Conservation (phyloP, 2,329 filamentous ascomycete genomes). For the Colletotrichum magnum region DNA sequence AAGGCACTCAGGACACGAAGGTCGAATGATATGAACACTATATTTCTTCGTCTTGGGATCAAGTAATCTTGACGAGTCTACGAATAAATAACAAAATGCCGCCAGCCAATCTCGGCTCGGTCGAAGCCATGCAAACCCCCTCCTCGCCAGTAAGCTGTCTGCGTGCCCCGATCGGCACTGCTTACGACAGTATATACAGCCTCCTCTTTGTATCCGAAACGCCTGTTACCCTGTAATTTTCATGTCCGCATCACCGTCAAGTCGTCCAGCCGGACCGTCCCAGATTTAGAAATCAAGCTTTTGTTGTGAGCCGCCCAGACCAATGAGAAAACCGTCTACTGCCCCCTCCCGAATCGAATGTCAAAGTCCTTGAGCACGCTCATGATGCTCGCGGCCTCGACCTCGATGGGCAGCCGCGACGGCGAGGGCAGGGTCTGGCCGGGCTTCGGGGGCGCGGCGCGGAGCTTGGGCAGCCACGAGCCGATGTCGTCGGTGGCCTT, state of each 20-base stretch:
- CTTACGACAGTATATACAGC: neutral
- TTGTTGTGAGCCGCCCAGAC: neutral
- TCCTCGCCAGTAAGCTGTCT: neutral
- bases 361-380: conserved; percentile 87
- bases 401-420: conserved; percentile 75
- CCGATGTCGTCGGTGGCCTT: conserved; percentile 80
- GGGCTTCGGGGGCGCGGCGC: conserved; percentile 64
- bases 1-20: no score
- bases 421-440: conserved; percentile 48
- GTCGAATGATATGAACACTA: neutral
- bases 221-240: neutral
- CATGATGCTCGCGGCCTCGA: conserved; percentile 88
- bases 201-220: neutral
- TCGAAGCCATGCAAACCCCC: conserved; percentile 9
- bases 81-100: conserved; percentile 5
- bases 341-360: conserved; percentile 72
- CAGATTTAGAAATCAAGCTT: conserved; percentile 19
- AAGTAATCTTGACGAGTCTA: neutral
- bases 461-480: conserved; percentile 82
- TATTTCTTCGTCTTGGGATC: neutral
- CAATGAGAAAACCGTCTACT: conserved; percentile 10
- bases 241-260: conserved; percentile 4
- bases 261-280: neutral
- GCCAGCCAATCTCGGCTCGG: neutral
- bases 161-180: neutral